Conservation (phyloP, 163 green algal genomes). For the Volvox carteri region DNA sequence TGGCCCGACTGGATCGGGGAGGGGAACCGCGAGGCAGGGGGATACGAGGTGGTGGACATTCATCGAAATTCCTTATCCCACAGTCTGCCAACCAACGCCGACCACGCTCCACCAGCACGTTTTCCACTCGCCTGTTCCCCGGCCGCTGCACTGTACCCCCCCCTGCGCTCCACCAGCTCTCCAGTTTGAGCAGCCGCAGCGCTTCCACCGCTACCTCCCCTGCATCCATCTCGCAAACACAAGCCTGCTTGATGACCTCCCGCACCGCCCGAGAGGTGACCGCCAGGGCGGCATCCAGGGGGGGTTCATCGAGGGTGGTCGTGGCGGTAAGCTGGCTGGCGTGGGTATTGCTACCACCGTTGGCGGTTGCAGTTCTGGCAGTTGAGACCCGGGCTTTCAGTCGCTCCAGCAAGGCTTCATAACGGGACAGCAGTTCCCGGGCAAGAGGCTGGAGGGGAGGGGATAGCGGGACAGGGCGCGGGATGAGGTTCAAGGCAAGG, state of each 20-base stretch:
- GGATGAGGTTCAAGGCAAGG: no score
- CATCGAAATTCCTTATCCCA: no score
- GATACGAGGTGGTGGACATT: no score
- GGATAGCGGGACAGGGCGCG: background rate
- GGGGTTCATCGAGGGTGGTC: no score
- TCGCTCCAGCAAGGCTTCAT: background rate
- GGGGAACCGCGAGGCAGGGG: no score
- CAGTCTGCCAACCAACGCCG: no score
- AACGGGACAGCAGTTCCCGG: background rate
- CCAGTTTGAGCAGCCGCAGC: conserved; percentile 41
- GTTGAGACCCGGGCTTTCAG: background rate
- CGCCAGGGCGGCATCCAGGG: background rate
- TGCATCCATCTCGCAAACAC: conserved; percentile 38
- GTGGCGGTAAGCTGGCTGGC: background rate
- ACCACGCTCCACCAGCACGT: no score
- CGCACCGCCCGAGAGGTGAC: conserved; percentile 12
- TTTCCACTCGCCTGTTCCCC: background rate
- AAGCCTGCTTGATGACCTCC: conserved; percentile 53
- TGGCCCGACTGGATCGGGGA: no score
- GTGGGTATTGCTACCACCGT: background rate
- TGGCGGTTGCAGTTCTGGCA: background rate
- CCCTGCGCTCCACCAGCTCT: conserved; percentile 45
- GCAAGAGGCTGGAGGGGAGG: background rate
- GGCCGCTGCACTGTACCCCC: conserved; percentile 7
- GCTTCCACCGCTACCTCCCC: conserved; percentile 39